Evolutionary conservation across 805 yeast genomes (phyloP).

Genomic region (Saturnispora sekii): DNA sequence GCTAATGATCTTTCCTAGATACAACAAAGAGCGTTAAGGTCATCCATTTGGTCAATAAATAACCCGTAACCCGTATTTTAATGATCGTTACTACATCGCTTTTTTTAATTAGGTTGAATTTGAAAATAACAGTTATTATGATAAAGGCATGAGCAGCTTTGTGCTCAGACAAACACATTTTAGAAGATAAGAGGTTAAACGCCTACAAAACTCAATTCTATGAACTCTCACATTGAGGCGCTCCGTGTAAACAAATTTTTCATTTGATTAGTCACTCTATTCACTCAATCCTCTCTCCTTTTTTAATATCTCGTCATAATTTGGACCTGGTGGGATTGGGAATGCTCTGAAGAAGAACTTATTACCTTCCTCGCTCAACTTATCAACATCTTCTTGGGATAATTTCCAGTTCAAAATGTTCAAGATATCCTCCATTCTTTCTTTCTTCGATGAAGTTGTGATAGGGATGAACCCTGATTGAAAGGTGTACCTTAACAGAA

Average conservation of each 20-base stretch:
- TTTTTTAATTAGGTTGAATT: background rate
- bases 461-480: slow-evolving; percentile 36
- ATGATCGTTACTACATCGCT: too few relatives aligned
- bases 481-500: slow-evolving; percentile 36
- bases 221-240: too few relatives aligned
- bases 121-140: background rate
- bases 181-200: too few relatives aligned
- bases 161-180: too few relatives aligned
- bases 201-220: too few relatives aligned
- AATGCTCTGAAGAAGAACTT: slow-evolving; percentile 19
- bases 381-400: slow-evolving; percentile 22
- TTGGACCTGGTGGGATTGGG: slow-evolving; percentile 14
- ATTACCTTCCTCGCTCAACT: slow-evolving; percentile 22
- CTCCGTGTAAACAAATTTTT: too few relatives aligned
- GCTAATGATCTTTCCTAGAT: too few relatives aligned
- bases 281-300: slow-evolving; percentile 10
- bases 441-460: slow-evolving; percentile 35
- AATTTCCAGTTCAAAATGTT: slow-evolving; percentile 28
- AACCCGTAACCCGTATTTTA: too few relatives aligned
- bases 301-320: slow-evolving; percentile 15
- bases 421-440: slow-evolving; percentile 31
- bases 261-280: background rate
- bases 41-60: too few relatives aligned
- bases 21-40: too few relatives aligned
- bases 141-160: background rate